Conservation (phyloP, 2,329 filamentous ascomycete genomes). For the Fusarium longipes region DNA sequence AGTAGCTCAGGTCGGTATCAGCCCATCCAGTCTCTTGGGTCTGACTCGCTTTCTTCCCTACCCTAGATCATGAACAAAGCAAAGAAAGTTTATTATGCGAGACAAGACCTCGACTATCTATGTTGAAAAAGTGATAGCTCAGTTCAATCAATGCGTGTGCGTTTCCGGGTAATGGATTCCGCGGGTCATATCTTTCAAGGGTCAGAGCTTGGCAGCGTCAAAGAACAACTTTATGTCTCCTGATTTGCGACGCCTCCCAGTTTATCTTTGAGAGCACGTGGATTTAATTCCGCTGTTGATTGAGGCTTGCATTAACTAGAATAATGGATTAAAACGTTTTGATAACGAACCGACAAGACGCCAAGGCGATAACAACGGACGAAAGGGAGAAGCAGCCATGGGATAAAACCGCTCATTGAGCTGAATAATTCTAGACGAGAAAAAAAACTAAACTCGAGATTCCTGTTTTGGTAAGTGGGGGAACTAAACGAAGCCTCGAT, state of each 20-base stretch:
- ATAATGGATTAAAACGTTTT: conserved; percentile 2
- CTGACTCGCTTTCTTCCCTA: not conserved
- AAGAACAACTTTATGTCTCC: not conserved
- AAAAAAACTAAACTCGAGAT: not conserved
- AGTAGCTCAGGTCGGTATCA: not conserved
- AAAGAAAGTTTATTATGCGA: not conserved
- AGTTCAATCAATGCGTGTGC: conserved; percentile 4
- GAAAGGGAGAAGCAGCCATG: not conserved
- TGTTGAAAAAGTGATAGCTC: conserved; percentile 12
- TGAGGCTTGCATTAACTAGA: conserved; percentile 18
- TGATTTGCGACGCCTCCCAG: not conserved
- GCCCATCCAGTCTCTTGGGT: not conserved
- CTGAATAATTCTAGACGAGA: too few relatives aligned
- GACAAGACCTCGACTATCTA: conserved; percentile 2
- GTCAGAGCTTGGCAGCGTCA: not conserved
- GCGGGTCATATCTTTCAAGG: not conserved
- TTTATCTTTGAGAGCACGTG: not conserved
- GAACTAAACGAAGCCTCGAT: not conserved
- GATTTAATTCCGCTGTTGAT: not conserved
- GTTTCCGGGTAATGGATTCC: not conserved
- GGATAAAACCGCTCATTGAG: not conserved
- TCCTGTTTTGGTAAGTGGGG: conserved; percentile 12
- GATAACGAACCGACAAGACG: not conserved
- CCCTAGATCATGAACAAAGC: conserved; percentile 7
- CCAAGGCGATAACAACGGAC: not conserved